These are phyloP conservation scores for Lactifluus rugatus DNA, from an alignment of 768 basidiomycete genomes.

Conservation along the genomic window DNA sequence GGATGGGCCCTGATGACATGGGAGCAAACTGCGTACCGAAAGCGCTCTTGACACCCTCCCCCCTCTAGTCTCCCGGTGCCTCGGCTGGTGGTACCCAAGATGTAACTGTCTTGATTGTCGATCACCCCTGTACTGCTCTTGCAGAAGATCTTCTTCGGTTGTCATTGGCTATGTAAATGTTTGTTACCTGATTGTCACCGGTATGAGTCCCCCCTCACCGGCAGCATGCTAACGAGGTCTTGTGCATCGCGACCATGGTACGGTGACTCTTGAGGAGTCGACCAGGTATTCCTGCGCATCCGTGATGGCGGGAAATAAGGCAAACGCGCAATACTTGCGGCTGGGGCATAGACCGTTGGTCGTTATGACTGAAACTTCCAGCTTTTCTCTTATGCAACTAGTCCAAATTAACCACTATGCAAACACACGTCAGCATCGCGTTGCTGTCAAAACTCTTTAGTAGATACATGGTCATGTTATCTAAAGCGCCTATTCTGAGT, in stretches of 20 bases:
- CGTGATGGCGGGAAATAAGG: not conserved
- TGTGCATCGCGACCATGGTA: not conserved
- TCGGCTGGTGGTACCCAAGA: conserved; percentile 9
- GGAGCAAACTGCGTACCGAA: not conserved
- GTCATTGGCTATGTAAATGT: conserved; percentile 15
- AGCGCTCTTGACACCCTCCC: not conserved
- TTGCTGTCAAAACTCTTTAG: not conserved
- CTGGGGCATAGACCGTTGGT: not conserved
- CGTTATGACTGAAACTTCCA: not conserved
- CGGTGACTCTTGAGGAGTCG: not conserved
- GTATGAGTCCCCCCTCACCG: conserved; percentile 3
- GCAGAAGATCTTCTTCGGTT: conserved; percentile 19
- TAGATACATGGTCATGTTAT: not conserved
- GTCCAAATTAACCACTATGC: not conserved
- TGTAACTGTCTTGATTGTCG: conserved; percentile 13
- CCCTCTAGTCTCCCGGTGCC: not conserved
- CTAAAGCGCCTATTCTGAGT: not conserved
- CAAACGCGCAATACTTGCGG: not conserved
- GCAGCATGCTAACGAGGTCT: conserved; percentile 10
- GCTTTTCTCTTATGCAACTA: conserved; percentile 2
- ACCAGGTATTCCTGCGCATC: conserved; percentile 16
- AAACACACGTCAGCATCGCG: not conserved
- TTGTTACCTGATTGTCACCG: not conserved
- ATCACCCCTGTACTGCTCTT: conserved; percentile 16
- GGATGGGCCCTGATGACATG: not conserved